Conservation (phyloP, 768 basidiomycete species). For the Strobilomyces confusus region DNA sequence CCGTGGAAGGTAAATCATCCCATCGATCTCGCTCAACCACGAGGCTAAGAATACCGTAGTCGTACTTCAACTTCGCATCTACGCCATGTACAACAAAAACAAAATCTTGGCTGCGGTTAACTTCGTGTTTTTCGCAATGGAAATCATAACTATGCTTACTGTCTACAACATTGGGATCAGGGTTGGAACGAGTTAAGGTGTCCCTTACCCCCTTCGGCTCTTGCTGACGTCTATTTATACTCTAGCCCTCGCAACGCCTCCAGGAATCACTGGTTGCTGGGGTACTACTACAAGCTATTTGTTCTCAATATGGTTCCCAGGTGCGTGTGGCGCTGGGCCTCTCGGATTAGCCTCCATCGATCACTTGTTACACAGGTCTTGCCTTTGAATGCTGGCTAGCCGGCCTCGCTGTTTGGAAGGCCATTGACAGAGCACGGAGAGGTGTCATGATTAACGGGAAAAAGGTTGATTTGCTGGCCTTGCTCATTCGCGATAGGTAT, state of each 20-base stretch:
- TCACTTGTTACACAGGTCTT: neutral
- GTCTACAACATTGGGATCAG: neutral
- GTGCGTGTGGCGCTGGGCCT: neutral
- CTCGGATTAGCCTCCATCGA: too few species aligned
- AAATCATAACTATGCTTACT: neutral
- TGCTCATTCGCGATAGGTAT: constrained; percentile 2
- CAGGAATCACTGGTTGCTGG: neutral
- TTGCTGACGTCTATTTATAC: neutral
- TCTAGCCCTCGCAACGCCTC: neutral
- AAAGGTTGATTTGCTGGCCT: neutral
- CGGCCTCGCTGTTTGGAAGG: neutral
- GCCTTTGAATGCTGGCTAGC: constrained; percentile 1
- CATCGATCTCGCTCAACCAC: neutral
- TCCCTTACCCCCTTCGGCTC: too few species aligned
- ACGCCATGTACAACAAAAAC: constrained; percentile 1
- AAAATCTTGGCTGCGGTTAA: neutral
- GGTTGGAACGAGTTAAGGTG: neutral
- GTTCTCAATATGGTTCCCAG: constrained; percentile 1
- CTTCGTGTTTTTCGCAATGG: neutral
- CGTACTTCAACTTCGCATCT: neutral
- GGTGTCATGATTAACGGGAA: neutral
- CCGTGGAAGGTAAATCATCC: neutral
- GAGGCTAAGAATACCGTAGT: neutral
- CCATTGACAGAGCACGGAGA: neutral
- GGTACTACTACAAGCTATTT: neutral